Evolutionary conservation across 352 stramenopile species (phyloP).

Genomic region (Detonula confervacea): DNA sequence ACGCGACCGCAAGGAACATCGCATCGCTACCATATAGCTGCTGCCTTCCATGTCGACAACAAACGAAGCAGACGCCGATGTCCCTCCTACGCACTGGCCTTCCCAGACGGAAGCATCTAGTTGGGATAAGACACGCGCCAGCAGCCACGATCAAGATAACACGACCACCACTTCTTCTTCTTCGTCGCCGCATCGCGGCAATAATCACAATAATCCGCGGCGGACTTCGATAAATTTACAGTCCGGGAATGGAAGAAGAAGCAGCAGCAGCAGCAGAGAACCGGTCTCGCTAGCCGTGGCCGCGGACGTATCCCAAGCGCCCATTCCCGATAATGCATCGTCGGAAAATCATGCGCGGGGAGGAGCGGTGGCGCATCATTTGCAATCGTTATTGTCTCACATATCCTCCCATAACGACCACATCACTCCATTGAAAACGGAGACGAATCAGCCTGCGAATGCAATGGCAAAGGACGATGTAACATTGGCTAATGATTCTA

Average conservation of each 20-base stretch:
- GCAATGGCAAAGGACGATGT: too few relatives aligned
- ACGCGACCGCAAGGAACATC: too few relatives aligned
- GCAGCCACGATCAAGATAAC: not conserved
- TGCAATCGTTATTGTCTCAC: conserved; percentile 13
- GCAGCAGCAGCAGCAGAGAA: not conserved
- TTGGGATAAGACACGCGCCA: not conserved
- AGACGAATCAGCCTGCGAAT: not conserved
- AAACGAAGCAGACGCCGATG: not conserved
- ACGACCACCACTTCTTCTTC: not conserved
- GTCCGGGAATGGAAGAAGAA: not conserved
- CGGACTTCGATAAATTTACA: not conserved
- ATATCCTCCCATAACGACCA: not conserved
- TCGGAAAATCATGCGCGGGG: conserved; percentile 9
- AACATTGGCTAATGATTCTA: not conserved
- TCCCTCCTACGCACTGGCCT: not conserved
- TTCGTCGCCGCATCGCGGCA: not conserved
- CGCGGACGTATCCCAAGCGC: conserved; percentile 8
- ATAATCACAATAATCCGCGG: not conserved
- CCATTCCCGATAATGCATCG: conserved; percentile 3
- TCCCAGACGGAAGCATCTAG: not conserved
- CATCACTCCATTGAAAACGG: not conserved
- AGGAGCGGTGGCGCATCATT: not conserved
- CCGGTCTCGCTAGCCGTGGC: conserved; percentile 10
- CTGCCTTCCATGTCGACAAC: not conserved
- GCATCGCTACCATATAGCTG: too few relatives aligned